A percentile compares a stretch with the other conserved stretches of the same genome.
Evolutionary conservation across 2,329 filamentous ascomycete species (phyloP).

Genomic region (Setomelanomma holmii): DNA sequence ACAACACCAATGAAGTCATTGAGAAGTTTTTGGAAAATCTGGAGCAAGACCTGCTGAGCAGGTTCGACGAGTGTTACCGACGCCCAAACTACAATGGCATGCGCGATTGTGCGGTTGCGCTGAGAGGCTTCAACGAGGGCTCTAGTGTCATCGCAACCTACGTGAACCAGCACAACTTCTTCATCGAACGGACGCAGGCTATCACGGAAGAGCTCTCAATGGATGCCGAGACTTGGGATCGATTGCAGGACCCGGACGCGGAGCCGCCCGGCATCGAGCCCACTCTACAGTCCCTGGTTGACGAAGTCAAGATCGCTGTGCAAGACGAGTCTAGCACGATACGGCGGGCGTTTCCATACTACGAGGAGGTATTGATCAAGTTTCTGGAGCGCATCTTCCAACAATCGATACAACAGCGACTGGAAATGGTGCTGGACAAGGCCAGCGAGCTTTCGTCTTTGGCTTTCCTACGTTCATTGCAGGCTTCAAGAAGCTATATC

Average conservation of each 20-base stretch:
- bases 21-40: slow-evolving; percentile 96
- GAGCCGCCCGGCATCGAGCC: slow-evolving; percentile 91
- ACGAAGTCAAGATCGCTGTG: slow-evolving; percentile 94
- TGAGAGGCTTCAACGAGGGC: slow-evolving; percentile 95
- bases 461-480: slow-evolving; percentile 87
- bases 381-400: slow-evolving; percentile 97
- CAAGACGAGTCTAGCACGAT: slow-evolving; percentile 98
- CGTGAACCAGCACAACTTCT: slow-evolving; percentile 99
- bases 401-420: slow-evolving; percentile 93
- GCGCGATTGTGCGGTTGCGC: slow-evolving; percentile 92
- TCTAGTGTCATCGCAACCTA: slow-evolving; percentile 94
- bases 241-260: slow-evolving; percentile 89
- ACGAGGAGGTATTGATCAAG: slow-evolving; percentile 89
- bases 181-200: slow-evolving; percentile 93
- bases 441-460: slow-evolving; percentile 89
- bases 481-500: slow-evolving; percentile 90
- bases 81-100: slow-evolving; percentile 97
- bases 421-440: slow-evolving; percentile 96
- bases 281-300: slow-evolving; percentile 87
- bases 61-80: slow-evolving; percentile 97
- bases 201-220: slow-evolving; percentile 83
- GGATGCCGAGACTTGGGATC: slow-evolving; percentile 81
- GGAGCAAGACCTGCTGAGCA: slow-evolving; percentile 92
- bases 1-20: slow-evolving; percentile 83
- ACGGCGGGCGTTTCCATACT: slow-evolving; percentile 93